Percentiles rank a stretch among this genome's conserved stretches.
Evolutionary conservation across 2,329 filamentous ascomycete species (phyloP).

Genomic region (Ophiostoma australiae): DNA sequence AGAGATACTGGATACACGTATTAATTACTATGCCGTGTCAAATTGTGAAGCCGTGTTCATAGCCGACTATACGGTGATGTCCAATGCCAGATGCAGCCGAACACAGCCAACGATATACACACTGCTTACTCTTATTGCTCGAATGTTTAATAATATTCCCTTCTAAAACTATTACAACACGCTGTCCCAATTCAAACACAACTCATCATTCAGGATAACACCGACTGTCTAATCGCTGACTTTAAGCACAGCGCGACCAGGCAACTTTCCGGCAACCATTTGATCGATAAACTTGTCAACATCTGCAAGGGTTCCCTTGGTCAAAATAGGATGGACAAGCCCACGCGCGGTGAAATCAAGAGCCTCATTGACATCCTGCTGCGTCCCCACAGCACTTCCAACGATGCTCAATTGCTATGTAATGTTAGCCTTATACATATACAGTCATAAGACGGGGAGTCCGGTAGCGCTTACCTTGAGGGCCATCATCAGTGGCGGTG

Average conservation of each 20-base stretch:
- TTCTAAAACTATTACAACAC: too few relatives aligned
- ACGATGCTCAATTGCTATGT: slow-evolving; percentile 23
- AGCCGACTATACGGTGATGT: too few relatives aligned
- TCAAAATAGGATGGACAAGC: slow-evolving; percentile 25
- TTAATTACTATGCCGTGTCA: too few relatives aligned
- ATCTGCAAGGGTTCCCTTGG: slow-evolving; percentile 24
- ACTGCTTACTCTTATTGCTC: background rate
- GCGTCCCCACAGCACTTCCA: slow-evolving; percentile 24
- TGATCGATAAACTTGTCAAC: slow-evolving; percentile 23
- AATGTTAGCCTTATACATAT: background rate
- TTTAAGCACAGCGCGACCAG: slow-evolving; percentile 24
- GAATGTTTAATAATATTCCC: too few relatives aligned
- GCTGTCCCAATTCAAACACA: background rate
- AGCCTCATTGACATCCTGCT: slow-evolving; percentile 24
- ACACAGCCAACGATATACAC: too few relatives aligned
- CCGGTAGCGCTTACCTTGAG: slow-evolving; percentile 19
- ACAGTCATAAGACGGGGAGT: background rate
- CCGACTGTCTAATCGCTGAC: background rate
- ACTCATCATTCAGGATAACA: background rate
- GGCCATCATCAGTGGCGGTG: slow-evolving; percentile 22
- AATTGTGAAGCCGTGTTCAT: too few relatives aligned
- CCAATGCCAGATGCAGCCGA: too few relatives aligned
- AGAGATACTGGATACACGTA: too few relatives aligned
- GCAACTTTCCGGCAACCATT: slow-evolving; percentile 19
- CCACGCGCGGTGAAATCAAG: slow-evolving; percentile 25